phyloP scores from a whole-genome alignment of 768 basidiomycete species.

The Russula ochroleuca region DNA sequence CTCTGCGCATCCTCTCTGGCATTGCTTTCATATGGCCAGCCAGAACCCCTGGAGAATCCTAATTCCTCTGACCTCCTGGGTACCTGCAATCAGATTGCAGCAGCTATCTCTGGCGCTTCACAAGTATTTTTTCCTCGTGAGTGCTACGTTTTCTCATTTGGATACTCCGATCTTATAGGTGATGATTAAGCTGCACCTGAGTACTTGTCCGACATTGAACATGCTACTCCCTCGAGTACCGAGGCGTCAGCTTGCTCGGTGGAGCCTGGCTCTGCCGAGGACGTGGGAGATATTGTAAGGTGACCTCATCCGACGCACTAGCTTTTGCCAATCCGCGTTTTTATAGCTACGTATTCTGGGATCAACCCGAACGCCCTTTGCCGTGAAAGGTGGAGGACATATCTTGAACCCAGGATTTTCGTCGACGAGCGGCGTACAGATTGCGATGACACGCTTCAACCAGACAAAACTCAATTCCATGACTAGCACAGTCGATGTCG shows the following conservation, averaged over 20 bases:
- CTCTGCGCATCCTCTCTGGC: background rate
- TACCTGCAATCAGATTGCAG: conserved; percentile 3
- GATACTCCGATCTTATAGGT: background rate
- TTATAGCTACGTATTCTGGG: background rate
- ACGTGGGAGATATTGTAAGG: conserved; percentile 24
- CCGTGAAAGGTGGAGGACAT: conserved; percentile 4
- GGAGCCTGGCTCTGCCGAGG: conserved; percentile 24
- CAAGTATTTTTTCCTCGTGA: conserved; percentile 9
- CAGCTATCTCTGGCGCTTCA: background rate
- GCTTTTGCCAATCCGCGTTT: background rate
- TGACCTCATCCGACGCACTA: conserved; percentile 17
- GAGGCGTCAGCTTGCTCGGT: conserved; percentile 22
- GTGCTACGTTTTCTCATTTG: background rate
- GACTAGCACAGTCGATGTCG: background rate
- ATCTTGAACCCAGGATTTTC: background rate
- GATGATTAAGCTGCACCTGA: conserved; percentile 8
- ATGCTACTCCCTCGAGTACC: conserved; percentile 10
- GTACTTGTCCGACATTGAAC: conserved; percentile 13
- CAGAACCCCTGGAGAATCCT: background rate
- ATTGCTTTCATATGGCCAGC: background rate
- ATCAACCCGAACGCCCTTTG: conserved; percentile 1
- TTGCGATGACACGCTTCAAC: background rate
- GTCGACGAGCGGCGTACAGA: background rate
- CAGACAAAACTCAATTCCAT: background rate
- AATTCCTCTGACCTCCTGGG: background rate